phyloP scores from a whole-genome alignment of 1,284 basidiomycete species.

The Ganoderma lucidum region DNA sequence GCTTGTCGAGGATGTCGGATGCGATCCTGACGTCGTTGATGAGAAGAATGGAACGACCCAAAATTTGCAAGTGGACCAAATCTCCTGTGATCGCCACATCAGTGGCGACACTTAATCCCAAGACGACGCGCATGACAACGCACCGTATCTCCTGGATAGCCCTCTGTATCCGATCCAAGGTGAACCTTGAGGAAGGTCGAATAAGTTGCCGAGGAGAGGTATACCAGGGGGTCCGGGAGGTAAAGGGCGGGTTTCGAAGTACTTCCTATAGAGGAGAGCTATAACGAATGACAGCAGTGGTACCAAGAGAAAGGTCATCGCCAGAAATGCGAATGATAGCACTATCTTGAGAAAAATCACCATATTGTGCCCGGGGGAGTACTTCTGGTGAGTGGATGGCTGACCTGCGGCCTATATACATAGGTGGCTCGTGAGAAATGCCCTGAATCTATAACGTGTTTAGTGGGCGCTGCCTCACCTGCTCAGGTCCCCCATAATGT shows the following conservation, averaged over 20 bases:
- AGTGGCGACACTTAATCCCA: too few species aligned
- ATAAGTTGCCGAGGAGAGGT: slow-evolving; percentile 8
- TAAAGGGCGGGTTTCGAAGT: background rate
- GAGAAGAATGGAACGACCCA: slow-evolving; percentile 9
- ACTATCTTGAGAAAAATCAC: background rate
- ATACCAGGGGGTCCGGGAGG: slow-evolving; percentile 2
- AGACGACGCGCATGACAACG: background rate
- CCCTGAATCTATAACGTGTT: too few species aligned
- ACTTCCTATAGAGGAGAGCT: background rate
- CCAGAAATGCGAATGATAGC: background rate
- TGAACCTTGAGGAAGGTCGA: slow-evolving; percentile 1
- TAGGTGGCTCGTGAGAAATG: background rate
- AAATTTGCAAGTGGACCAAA: slow-evolving; percentile 4
- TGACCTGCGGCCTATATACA: background rate
- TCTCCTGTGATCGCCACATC: background rate
- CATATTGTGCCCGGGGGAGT: background rate
- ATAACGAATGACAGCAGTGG: background rate
- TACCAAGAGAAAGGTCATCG: background rate
- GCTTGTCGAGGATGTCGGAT: slow-evolving; percentile 15
- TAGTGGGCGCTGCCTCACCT: too few species aligned
- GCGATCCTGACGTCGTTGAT: slow-evolving; percentile 12
- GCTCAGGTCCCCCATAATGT: too few species aligned
- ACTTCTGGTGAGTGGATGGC: background rate
- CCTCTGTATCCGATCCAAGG: slow-evolving; percentile 8
- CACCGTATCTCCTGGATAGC: slow-evolving; percentile 2